phyloP scores from a whole-genome alignment of 169 alveolate genomes.

The Eimeria mitis region DNA sequence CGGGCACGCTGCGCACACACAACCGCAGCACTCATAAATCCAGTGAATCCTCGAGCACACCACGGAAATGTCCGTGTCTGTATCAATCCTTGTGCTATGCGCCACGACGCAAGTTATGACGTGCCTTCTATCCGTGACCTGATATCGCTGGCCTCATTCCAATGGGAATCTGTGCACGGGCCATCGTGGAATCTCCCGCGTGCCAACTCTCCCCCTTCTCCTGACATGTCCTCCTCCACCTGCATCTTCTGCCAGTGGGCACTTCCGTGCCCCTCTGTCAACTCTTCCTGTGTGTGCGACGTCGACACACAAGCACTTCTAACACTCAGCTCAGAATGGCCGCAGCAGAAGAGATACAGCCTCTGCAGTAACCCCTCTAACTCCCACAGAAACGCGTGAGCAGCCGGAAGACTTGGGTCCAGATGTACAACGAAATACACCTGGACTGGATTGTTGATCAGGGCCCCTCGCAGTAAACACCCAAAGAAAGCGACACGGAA shows the following conservation, averaged over 20 bases:
- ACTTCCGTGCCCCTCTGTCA: background rate
- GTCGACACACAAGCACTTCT: background rate
- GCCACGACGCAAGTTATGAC: background rate
- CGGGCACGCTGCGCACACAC: slow-evolving; percentile 68
- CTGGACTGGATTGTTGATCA: background rate
- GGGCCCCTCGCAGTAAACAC: background rate
- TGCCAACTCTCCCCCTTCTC: background rate
- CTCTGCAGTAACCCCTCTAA: background rate
- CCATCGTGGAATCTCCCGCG: background rate
- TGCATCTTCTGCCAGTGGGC: background rate
- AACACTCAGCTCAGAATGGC: background rate
- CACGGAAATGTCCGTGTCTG: no score
- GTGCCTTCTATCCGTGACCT: slow-evolving; percentile 68
- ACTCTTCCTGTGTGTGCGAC: background rate
- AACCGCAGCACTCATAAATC: background rate
- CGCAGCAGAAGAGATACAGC: background rate
- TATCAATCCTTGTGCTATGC: background rate
- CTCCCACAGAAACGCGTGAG: background rate
- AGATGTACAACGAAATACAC: background rate
- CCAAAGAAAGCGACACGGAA: background rate
- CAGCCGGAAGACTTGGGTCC: background rate
- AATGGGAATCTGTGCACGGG: background rate
- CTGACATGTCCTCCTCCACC: background rate
- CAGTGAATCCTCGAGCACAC: background rate
- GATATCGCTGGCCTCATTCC: slow-evolving; percentile 47